Conservation (phyloP, 306 rosid genomes). For the Malus asiatica region DNA sequence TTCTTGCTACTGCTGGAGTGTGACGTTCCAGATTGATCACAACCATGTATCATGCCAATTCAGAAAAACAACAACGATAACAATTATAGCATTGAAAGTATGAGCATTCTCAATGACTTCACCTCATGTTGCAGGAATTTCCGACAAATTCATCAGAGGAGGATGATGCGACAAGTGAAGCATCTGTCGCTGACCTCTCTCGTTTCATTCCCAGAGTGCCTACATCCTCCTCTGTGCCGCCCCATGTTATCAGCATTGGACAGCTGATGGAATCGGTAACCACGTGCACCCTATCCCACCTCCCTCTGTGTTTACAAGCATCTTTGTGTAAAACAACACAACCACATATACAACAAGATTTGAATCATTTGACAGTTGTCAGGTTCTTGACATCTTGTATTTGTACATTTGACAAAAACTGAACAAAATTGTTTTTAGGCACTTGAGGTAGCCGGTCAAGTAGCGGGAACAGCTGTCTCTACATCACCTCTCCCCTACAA, state of each 20-base stretch:
- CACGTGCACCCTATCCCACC: not conserved
- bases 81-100: not conserved
- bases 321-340: not conserved
- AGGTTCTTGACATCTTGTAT: not conserved
- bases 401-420: not conserved
- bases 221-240: slow-evolving; percentile 44
- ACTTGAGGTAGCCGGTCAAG: slow-evolving; percentile 93
- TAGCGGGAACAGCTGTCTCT: slow-evolving; percentile 72
- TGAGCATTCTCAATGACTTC: not conserved
- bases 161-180: slow-evolving; percentile 77
- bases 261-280: slow-evolving; percentile 90
- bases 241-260: slow-evolving; percentile 79
- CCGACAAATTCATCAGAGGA: slow-evolving; percentile 51
- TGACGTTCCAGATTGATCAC: not conserved
- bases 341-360: not conserved
- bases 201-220: slow-evolving; percentile 64
- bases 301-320: not conserved
- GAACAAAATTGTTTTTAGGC: slow-evolving; percentile 41
- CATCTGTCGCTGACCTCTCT: slow-evolving; percentile 65
- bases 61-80: not conserved
- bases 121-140: slow-evolving; percentile 49
- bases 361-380: not conserved
- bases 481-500: slow-evolving; percentile 87
- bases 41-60: not conserved
- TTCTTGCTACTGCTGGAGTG: not conserved